Evolutionary conservation across 2,329 filamentous ascomycete genomes (phyloP).

Genomic region (Leptographium lundbergii): DNA sequence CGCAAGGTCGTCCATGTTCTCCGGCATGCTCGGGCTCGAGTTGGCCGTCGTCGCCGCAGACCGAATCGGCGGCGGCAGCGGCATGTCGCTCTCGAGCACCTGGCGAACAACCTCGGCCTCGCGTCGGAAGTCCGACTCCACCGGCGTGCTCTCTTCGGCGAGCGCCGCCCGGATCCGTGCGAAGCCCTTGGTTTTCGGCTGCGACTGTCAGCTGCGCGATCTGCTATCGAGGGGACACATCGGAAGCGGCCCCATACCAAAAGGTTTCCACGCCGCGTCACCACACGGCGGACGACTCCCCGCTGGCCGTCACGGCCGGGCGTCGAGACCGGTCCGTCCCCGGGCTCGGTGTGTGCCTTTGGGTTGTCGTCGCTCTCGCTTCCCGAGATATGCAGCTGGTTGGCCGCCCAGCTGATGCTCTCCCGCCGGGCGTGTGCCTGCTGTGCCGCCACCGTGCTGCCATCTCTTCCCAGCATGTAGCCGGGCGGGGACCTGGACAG

Average conservation of each 20-base stretch:
- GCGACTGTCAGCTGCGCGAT: slow-evolving; percentile 17
- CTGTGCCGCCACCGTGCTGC: neutral
- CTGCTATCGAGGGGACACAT: neutral
- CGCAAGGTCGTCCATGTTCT: slow-evolving; percentile 51
- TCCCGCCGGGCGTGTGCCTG: slow-evolving; percentile 53
- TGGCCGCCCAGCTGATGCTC: slow-evolving; percentile 81
- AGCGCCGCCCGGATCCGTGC: slow-evolving; percentile 84
- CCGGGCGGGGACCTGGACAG: slow-evolving; percentile 64
- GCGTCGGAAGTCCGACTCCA: slow-evolving; percentile 77
- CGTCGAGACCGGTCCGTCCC: slow-evolving; percentile 28
- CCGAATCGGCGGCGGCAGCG: slow-evolving; percentile 20
- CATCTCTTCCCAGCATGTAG: slow-evolving; percentile 13
- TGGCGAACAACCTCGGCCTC: slow-evolving; percentile 95
- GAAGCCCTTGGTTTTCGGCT: slow-evolving; percentile 96
- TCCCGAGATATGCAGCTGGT: slow-evolving; percentile 71
- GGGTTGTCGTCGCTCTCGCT: slow-evolving; percentile 67
- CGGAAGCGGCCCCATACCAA: slow-evolving; percentile 39
- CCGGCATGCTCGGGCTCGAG: slow-evolving; percentile 53
- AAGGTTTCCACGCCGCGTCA: slow-evolving; percentile 79
- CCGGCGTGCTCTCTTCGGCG: slow-evolving; percentile 72
- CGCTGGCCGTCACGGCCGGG: slow-evolving; percentile 45
- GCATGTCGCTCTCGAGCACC: slow-evolving; percentile 75
- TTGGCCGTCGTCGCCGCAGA: slow-evolving; percentile 38
- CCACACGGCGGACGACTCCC: slow-evolving; percentile 68
- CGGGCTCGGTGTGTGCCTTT: slow-evolving; percentile 30